Evolutionary conservation across 2,329 filamentous ascomycete species (phyloP), one percentile per base, ranked within the genome.

Genomic region (Xylariaceae sp.): DNA sequence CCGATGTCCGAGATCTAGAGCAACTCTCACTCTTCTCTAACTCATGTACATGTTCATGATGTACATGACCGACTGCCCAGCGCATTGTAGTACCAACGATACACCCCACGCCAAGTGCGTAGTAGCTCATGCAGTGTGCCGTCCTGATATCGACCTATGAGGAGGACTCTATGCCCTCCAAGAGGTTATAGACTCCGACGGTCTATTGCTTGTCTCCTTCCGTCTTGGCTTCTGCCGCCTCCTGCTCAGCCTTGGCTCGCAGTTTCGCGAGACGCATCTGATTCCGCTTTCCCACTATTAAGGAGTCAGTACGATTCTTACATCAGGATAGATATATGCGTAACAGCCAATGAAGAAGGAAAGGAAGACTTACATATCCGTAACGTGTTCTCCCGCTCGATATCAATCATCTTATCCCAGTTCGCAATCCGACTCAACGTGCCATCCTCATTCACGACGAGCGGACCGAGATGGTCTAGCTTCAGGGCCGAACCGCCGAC

Each of bases 401-500:
- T 78, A 30, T 84, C 83, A 1, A 82, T 81, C 88, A 92, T 90
- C 64, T 85, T 76, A 7, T 76, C 78, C 88, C 88, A 92, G 72
- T 92, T 92, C 42, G 80, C 75, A 67, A 92, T 88, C 39, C 88
- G 81, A 58, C 85, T 85, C 66, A 91, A 73, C 7, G 86, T 86
- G 17, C 89, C 89, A 72, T 92, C 87, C 62, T 78, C 76, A 71
- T 90, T 88, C 57, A 92, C 85, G 1, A 92, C 88, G 67, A 92
- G 78, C 1, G 89, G 89, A 0, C 89, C 88, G 23, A 92, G 76
- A 62, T 84, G 80, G 69, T 90, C 87, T 7, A 64, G 47, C 2
- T 56, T 56, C 35, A 92, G 80, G 53, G 80, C 82, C 49, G 88
- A 78, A 54, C 71, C 71, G 56, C 71, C 70, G 53, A 75, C 75